These are phyloP conservation scores for Lupinus albus DNA, from an alignment of 306 rosid species.

Conservation along the genomic window DNA sequence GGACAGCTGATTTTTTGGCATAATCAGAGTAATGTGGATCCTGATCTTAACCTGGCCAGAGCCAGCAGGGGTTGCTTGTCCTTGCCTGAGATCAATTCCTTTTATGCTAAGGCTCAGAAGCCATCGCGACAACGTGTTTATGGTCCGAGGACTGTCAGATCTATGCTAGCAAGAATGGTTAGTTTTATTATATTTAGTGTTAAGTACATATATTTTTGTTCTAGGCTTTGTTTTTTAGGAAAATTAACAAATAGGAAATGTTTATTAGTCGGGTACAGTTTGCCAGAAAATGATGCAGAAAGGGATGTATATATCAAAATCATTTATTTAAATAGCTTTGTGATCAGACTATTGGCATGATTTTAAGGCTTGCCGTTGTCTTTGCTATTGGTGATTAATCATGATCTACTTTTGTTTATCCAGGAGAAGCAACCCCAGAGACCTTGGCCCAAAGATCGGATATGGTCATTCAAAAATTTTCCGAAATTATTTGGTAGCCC, in stretches of 20 bases:
- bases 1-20: constrained; percentile 98
- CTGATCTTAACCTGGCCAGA: constrained; percentile 72
- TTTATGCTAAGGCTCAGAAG: constrained; percentile 82
- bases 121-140: constrained; percentile 83
- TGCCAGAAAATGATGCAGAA: constrained; percentile 27
- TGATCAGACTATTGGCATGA: too few species aligned
- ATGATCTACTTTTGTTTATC: background rate
- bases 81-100: constrained; percentile 85
- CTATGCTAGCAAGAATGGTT: constrained; percentile 94
- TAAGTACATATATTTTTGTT: background rate
- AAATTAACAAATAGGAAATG: constrained; percentile 7
- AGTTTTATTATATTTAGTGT: constrained; percentile 37
- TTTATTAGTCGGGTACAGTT: constrained; percentile 21
- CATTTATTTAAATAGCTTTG: background rate
- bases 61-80: constrained; percentile 87
- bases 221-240: background rate
- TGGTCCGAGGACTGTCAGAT: constrained; percentile 87
- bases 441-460: constrained; percentile 91
- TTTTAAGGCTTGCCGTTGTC: too few species aligned
- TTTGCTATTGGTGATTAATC: constrained; percentile 27
- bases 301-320: background rate
- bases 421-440: constrained; percentile 95
- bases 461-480: constrained; percentile 81
- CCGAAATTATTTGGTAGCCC: constrained; percentile 89
- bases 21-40: constrained; percentile 82